Evolutionary conservation across 768 basidiomycete species (phyloP), one percentile per base, ranked within the genome.

Genomic region (Kwoniella shandongensis): DNA sequence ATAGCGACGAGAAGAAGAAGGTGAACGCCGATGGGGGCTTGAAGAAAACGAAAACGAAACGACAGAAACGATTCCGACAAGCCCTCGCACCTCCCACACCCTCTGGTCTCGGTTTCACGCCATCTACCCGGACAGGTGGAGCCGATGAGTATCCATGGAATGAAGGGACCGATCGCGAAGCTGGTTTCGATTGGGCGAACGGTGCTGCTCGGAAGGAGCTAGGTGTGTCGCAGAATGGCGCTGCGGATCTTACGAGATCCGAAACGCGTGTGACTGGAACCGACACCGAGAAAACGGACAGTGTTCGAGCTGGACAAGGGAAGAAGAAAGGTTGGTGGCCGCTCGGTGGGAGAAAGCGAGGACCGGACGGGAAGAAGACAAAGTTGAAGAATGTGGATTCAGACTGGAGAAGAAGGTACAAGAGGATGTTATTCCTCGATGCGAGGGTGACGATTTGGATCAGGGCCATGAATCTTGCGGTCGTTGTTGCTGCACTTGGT

Each of bases 371-470:
- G 29, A 44, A n/a, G 41, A 52, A 49, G 26, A 51, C 52, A 27
- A 45, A 61, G 36, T 20, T 44, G 20, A 48, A 47, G 51, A 54
- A 40, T 17, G 57, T 51, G 17, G 46, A 62, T 17, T 39, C 53
- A 10, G 60, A 62, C 47, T 63, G 66, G 66, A 63, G 48, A 57
- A 30, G 44, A 22, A 57, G 57, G 10, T 57, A 48, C 54, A 58
- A 56, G 39, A 41, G 67, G 39, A 59, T 59, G 47, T 44, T 71
- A 38, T 71, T 71, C 49, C 44, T 67, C 7, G 69, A 71, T 59
- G 70, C 67, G 25, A 62, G 70, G 45, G 62, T 68, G 15, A 69
- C 70, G 13, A 72, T 72, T 17, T 68, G 56, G 48, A 56, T 72
- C 20, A 44, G 70, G 26, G 20, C 61, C 22, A 25, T 63, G 32